These are phyloP conservation scores for Pholiota conissans DNA, from an alignment of 768 basidiomycete genomes.

Conservation along the genomic window DNA sequence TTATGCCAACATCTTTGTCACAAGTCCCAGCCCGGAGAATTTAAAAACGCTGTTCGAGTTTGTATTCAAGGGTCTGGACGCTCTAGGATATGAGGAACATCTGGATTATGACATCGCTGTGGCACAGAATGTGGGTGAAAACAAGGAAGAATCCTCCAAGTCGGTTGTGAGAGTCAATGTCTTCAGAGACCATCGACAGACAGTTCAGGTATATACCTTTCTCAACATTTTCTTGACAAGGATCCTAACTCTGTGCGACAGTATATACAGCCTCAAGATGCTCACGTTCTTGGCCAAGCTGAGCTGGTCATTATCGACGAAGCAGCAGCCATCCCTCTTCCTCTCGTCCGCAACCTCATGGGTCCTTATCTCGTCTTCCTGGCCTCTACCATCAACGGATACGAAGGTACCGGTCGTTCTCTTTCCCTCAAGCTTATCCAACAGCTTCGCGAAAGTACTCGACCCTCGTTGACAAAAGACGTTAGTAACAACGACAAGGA, in stretches of 20 bases:
- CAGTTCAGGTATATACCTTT: conserved; percentile 78
- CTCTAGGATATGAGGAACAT: conserved; percentile 94
- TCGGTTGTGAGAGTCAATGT: conserved; percentile 95
- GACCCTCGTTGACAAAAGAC: conserved; percentile 75
- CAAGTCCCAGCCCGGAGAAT: conserved; percentile 96
- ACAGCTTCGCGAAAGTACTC: conserved; percentile 89
- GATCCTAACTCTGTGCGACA: conserved; percentile 30
- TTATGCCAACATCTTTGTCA: conserved; percentile 97
- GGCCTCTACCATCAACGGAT: conserved; percentile 99
- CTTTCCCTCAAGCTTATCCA: conserved; percentile 97
- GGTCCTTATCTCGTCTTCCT: conserved; percentile 98
- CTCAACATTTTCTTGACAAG: not conserved
- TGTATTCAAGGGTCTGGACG: conserved; percentile 95
- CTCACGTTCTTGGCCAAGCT: conserved; percentile 96
- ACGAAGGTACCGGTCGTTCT: conserved; percentile 99
- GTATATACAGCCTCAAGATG: conserved; percentile 99
- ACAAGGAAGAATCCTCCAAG: conserved; percentile 74
- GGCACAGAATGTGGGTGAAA: conserved; percentile 71
- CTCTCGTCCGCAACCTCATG: conserved; percentile 91
- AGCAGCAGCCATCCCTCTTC: conserved; percentile 96
- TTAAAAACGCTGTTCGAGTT: conserved; percentile 98
- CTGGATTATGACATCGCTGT: conserved; percentile 96
- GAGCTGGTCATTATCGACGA: conserved; percentile 98
- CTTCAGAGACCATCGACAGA: conserved; percentile 91
- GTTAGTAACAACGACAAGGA: conserved; percentile 36